Conservation (phyloP, 1,284 basidiomycete species). For the Entoloma clypeatum region DNA sequence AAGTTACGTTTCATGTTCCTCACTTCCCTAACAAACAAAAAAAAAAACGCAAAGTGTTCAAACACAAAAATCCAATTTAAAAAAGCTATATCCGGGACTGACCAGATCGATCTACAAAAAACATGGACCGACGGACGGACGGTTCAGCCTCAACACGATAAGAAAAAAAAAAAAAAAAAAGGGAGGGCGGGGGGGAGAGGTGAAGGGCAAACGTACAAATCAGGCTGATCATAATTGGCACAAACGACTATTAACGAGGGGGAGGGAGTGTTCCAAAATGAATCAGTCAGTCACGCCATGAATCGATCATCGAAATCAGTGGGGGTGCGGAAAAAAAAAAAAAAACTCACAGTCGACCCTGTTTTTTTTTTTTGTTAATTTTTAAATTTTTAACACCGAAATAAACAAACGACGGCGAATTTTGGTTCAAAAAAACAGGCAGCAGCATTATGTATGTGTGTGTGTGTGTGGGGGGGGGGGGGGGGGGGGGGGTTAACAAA, state of each 20-base stretch:
- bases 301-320: no score
- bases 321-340: background rate
- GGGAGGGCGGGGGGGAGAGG: conserved; percentile 3
- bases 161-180: conserved; percentile 13
- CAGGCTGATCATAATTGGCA: conserved; percentile 58
- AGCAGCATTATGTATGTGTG: no score
- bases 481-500: no score
- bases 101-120: conserved; percentile 36
- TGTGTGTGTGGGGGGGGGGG: no score
- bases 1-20: conserved; percentile 81
- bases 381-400: background rate
- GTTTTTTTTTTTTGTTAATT: background rate
- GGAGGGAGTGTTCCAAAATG: background rate
- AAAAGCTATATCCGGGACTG: conserved; percentile 18
- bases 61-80: conserved; percentile 4
- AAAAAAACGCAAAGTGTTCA: conserved; percentile 5
- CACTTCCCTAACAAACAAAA: conserved; percentile 63
- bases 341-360: conserved; percentile 18
- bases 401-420: background rate
- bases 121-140: background rate
- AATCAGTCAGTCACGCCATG: no score
- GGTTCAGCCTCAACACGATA: background rate
- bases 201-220: conserved; percentile 57
- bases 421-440: no score
- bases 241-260: conserved; percentile 53